phyloP scores from a whole-genome alignment of 805 yeast species.

The Myxozyma udenii region DNA sequence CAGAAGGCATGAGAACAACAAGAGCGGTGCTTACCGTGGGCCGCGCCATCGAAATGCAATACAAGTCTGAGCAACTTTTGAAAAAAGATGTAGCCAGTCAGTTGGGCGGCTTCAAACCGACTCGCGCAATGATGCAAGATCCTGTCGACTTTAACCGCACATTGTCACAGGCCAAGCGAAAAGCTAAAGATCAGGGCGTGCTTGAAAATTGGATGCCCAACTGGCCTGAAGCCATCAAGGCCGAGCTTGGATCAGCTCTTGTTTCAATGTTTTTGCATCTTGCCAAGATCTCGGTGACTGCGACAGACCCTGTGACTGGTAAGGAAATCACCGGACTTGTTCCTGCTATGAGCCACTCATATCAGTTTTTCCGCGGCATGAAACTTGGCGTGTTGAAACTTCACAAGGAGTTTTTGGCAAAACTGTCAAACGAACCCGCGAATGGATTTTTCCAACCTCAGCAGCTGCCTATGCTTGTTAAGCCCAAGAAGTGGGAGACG shows the following conservation, averaged over 20 bases:
- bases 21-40: constrained; percentile 80
- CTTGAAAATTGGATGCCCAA: constrained; percentile 14
- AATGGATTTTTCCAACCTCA: constrained; percentile 77
- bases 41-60: constrained; percentile 79
- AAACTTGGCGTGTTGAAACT: constrained; percentile 77
- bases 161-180: constrained; percentile 10
- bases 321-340: constrained; percentile 64
- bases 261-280: constrained; percentile 72
- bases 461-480: constrained; percentile 83
- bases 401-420: constrained; percentile 64
- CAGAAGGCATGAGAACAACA: constrained; percentile 79
- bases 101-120: constrained; percentile 8
- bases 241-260: constrained; percentile 79
- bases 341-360: constrained; percentile 88
- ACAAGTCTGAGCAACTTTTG: constrained; percentile 63
- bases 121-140: constrained; percentile 11
- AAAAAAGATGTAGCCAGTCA: constrained; percentile 42
- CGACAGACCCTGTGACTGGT: constrained; percentile 76
- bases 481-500: constrained; percentile 84
- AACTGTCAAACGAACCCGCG: constrained; percentile 62
- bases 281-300: constrained; percentile 77
- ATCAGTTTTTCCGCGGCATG: constrained; percentile 74
- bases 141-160: constrained; percentile 14
- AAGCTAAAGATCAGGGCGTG: constrained; percentile 5
- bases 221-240: constrained; percentile 58